A percentile compares a stretch with the other conserved stretches of the same genome.
These are phyloP conservation scores for Raphanus raphanistrum DNA, from an alignment of 345 rosid species.

Conservation along the genomic window DNA sequence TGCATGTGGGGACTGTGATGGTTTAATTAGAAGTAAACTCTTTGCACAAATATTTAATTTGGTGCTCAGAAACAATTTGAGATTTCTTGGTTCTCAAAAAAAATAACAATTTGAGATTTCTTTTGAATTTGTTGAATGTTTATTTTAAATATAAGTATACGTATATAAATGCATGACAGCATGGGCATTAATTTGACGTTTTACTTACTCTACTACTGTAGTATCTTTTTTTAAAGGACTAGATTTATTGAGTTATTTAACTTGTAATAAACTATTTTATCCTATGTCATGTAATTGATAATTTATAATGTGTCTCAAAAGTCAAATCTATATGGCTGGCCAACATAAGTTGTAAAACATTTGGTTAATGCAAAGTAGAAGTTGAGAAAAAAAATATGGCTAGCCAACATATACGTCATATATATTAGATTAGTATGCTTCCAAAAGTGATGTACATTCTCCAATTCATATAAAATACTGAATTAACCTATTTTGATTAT, in stretches of 20 bases:
- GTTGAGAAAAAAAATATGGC: no score
- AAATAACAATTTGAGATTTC: no score
- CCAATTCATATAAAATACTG: neutral
- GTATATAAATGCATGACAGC: constrained; percentile 8
- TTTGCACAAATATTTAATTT: constrained; percentile 30
- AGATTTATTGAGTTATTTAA: neutral
- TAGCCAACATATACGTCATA: neutral
- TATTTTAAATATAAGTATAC: neutral
- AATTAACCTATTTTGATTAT: neutral
- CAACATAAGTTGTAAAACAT: no score
- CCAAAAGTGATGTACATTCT: neutral
- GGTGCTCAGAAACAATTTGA: constrained; percentile 1
- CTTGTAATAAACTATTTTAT: neutral
- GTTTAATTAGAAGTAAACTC: constrained; percentile 40
- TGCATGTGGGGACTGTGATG: constrained; percentile 37
- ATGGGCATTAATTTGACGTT: constrained; percentile 22
- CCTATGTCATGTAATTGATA: neutral
- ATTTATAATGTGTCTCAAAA: neutral
- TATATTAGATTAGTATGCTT: neutral
- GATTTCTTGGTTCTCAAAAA: neutral
- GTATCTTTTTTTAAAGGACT: neutral
- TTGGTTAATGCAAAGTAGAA: no score
- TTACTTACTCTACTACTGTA: neutral
- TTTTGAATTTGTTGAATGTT: neutral
- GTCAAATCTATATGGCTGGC: neutral